phyloP scores from a whole-genome alignment of 345 rosid species.

The Microthlaspi erraticum region DNA sequence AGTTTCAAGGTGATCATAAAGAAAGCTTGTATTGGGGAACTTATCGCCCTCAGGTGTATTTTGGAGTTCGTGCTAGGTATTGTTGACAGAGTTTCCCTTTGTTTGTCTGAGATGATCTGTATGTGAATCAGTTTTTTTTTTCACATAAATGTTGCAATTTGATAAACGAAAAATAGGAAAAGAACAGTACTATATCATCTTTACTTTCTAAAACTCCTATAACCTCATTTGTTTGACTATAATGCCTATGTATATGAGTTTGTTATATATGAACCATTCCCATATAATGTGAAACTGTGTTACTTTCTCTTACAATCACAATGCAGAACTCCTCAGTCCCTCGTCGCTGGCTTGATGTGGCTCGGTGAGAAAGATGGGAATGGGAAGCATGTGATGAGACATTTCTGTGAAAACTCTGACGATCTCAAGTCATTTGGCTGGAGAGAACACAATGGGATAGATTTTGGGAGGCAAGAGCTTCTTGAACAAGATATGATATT shows the following conservation, averaged over 20 bases:
- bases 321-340: slow-evolving; percentile 74
- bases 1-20: slow-evolving; percentile 86
- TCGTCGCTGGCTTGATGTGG: slow-evolving; percentile 96
- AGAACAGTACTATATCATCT: not conserved
- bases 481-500: slow-evolving; percentile 69
- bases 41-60: slow-evolving; percentile 82
- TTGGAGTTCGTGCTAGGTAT: slow-evolving; percentile 89
- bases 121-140: too few relatives aligned
- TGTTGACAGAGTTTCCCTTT: not conserved
- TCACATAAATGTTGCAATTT: too few relatives aligned
- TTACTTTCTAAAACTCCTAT: too few relatives aligned
- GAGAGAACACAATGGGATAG: slow-evolving; percentile 85
- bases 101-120: slow-evolving; percentile 4
- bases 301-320: not conserved
- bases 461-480: slow-evolving; percentile 79
- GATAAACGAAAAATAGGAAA: not conserved
- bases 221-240: too few relatives aligned
- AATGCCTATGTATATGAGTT: too few relatives aligned
- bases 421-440: slow-evolving; percentile 78
- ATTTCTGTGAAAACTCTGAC: slow-evolving; percentile 79
- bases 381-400: slow-evolving; percentile 68
- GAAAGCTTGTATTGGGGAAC: slow-evolving; percentile 95
- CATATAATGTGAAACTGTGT: not conserved
- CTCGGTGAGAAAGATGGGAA: slow-evolving; percentile 74
- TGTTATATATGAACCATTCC: too few relatives aligned